Evolutionary conservation across 495 filamentous ascomycete species (phyloP), one percentile per base, ranked within the genome.

Genomic region (Cercophora scortea): DNA sequence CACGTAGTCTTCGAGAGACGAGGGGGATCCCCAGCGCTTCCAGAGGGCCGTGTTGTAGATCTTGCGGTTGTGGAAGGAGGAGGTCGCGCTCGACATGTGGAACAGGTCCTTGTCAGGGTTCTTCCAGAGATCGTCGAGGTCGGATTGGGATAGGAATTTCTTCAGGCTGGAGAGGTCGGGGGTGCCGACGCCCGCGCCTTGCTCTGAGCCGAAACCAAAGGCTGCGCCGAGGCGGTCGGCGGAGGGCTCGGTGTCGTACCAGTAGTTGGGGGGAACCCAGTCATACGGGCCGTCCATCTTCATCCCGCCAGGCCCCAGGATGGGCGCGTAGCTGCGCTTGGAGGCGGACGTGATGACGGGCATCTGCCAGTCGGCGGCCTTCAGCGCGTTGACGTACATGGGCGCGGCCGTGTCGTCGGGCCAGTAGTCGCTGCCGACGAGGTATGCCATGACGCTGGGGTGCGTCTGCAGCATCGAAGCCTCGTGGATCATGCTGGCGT

Each of bases 201-300:
- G 71, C 56, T 85, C 83, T 8, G 79, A 79, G 0, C 80, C 80
- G 36, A 86, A 85, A 0, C 82, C 82, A 52, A 80, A 83, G 0
- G 80, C 82, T 0, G 78, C 79, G 0, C 82, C 82, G 0, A 72
- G 50, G 4, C 65, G 61, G 15, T 61, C 59, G 32, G 68, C 54
- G 10, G 60, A 57, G 12, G 65, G 64, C 18, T 69, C 61, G 17
- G 69, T 66, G 13, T 73, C 71, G 47, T 76, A 81, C 81, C 81
- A 85, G 61, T 86, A 85, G 39, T 76, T 79, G 0, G 82, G 82
- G 5, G 83, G 78, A 0, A 82, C 78, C 78, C 80, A 86, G 64
- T 85, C 83, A 56, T 86, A 86, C 0, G 83, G 83, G 0, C 83
- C 83, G 1, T 79, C 76, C 82, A 85, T 85, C 55, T 83, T 84